A percentile compares a stretch with the other conserved stretches of the same genome.
Conservation (phyloP, 208 protist genomes). For the Leishmania mexicana region DNA sequence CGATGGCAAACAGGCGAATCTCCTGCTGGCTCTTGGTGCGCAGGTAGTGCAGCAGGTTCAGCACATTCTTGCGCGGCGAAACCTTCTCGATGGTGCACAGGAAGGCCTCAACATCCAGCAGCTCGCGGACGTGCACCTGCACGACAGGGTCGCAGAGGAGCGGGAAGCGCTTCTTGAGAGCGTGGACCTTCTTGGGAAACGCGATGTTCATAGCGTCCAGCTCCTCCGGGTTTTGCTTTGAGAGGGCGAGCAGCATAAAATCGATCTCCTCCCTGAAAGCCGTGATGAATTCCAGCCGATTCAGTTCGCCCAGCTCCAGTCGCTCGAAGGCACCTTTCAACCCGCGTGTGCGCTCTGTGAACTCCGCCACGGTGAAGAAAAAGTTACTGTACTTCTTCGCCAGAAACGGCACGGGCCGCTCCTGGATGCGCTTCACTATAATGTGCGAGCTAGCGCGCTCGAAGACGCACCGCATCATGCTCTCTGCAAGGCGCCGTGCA, state of each 20-base stretch:
- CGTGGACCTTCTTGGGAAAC: slow-evolving; percentile 52
- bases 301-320: slow-evolving; percentile 77
- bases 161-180: slow-evolving; percentile 61
- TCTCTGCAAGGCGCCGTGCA: slow-evolving; percentile 63
- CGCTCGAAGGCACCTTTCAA: slow-evolving; percentile 55
- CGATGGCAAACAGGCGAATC: slow-evolving; percentile 74
- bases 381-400: slow-evolving; percentile 76
- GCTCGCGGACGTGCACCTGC: slow-evolving; percentile 61
- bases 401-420: slow-evolving; percentile 48
- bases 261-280: slow-evolving; percentile 58
- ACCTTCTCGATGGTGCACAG: slow-evolving; percentile 79
- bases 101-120: slow-evolving; percentile 71
- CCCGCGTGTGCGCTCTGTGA: slow-evolving; percentile 63
- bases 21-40: slow-evolving; percentile 77
- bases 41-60: slow-evolving; percentile 81
- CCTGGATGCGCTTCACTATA: slow-evolving; percentile 32
- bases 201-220: slow-evolving; percentile 57
- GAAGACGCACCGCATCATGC: slow-evolving; percentile 76
- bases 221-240: slow-evolving; percentile 66
- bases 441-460: slow-evolving; percentile 64
- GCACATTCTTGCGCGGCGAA: slow-evolving; percentile 76
- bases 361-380: slow-evolving; percentile 65
- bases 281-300: slow-evolving; percentile 65
- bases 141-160: slow-evolving; percentile 67
- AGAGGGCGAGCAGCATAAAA: slow-evolving; percentile 63